Evolutionary conservation across 108 stramenopile species (phyloP).

Genomic region (Conticribra weissflogii): DNA sequence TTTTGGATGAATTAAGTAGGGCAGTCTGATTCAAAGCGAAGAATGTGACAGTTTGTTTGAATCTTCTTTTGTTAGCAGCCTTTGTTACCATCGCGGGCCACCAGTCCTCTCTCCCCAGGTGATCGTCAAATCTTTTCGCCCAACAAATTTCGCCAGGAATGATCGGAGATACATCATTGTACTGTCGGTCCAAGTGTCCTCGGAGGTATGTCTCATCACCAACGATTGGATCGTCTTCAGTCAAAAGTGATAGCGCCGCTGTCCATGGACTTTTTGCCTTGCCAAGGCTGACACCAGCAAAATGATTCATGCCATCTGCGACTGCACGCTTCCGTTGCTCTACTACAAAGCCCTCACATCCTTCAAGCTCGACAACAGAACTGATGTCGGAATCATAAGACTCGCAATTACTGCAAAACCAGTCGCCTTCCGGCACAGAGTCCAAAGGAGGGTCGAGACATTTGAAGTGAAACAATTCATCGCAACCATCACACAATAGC

Average conservation of each 20-base stretch:
- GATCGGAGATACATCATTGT: constrained; percentile 6
- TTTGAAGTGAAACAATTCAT: constrained; percentile 56
- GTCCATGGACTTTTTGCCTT: constrained; percentile 15
- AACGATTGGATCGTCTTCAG: constrained; percentile 13
- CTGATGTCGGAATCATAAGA: constrained; percentile 44
- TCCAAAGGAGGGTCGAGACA: constrained; percentile 63
- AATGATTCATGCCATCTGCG: constrained; percentile 7
- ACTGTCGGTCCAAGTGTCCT: constrained; percentile 8
- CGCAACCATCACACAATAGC: constrained; percentile 76
- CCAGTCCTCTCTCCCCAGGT: constrained; percentile 29
- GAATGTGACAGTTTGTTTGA: constrained; percentile 31
- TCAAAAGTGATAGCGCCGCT: constrained; percentile 25
- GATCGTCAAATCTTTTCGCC: constrained; percentile 39
- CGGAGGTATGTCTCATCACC: constrained; percentile 15
- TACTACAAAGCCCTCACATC: constrained; percentile 51
- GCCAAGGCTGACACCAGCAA: constrained; percentile 21
- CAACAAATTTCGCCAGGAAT: constrained; percentile 40
- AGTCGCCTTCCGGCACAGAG: constrained; percentile 54
- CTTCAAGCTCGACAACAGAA: constrained; percentile 55
- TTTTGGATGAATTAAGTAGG: constrained; percentile 1
- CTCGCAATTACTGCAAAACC: constrained; percentile 56
- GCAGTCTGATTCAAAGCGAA: constrained; percentile 23
- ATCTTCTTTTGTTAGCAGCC: not conserved
- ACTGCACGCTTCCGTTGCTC: constrained; percentile 45
- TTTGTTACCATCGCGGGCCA: constrained; percentile 48